Evolutionary conservation across 768 basidiomycete species (phyloP), one percentile per base, ranked within the genome.

Genomic region (Kwoniella dejecticola): DNA sequence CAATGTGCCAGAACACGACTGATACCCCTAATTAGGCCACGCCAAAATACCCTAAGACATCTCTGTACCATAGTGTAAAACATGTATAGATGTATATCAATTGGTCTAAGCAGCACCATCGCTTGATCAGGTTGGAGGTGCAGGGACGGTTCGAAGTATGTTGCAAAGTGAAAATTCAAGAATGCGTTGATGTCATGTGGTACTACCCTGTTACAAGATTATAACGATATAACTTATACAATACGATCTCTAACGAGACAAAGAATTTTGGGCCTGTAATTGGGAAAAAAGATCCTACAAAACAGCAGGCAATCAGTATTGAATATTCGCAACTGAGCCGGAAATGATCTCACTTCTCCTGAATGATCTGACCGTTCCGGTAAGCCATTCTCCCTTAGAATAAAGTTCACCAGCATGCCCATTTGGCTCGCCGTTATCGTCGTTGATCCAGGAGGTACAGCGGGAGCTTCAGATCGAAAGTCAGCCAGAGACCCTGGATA

Each of bases 231-330:
- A 53, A 40, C 4, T 12, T 6, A 26, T 40, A 53, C 27, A 19
- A 40, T 23, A 3, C 42, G 21, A 27, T 26, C 17, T n/a, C 31
- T 44, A 38, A 17, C 8, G 21, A 12, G 53, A 54, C 17, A 56
- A 29, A 12, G 63, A 27, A 45, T 76, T 76, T 50, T 76, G 75
- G 10, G 60, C 64, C 41, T 66, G 48, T 15, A 76, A 50, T 49
- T 76, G 72, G 11, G 57, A 48, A 36, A 74, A 76, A 2, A 76
- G 60, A 50, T 71, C 75, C 72, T 76, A 30, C 21, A n/a, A 6
- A n/a, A 56, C 2, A 31, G n/a, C 3, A 8, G 7, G 41, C 19
- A 42, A 19, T 50, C 48, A 31, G 48, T 30, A 31, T n/a, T 8
- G 21, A 11, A 15, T 36, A 7, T 15, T 36, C 27, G 27, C 11